phyloP scores from a whole-genome alignment of 2,329 filamentous ascomycete genomes.

The Colletotrichum tofieldiae region DNA sequence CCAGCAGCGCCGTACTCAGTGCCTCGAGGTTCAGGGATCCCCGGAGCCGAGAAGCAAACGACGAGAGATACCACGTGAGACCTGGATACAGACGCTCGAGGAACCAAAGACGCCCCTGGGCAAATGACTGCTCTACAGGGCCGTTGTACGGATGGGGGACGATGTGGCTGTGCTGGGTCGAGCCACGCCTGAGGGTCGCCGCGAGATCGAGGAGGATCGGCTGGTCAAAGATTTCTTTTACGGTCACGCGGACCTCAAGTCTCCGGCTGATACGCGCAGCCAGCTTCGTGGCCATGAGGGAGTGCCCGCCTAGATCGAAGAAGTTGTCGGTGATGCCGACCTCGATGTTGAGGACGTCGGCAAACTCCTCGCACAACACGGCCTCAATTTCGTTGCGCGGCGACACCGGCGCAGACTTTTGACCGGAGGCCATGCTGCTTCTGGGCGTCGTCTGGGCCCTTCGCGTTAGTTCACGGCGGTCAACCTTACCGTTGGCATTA shows the following conservation, averaged over 20 bases:
- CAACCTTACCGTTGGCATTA: slow-evolving; percentile 43
- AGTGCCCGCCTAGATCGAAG: slow-evolving; percentile 41
- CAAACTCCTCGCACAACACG: slow-evolving; percentile 33
- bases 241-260: slow-evolving; percentile 21
- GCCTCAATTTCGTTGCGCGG: slow-evolving; percentile 28
- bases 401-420: slow-evolving; percentile 6
- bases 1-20: slow-evolving; percentile 28
- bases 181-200: slow-evolving; percentile 7
- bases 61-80: slow-evolving; percentile 44
- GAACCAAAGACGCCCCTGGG: slow-evolving; percentile 47
- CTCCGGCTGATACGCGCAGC: slow-evolving; percentile 31
- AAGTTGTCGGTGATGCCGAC: slow-evolving; percentile 32
- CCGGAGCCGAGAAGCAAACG: slow-evolving; percentile 37
- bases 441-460: background rate
- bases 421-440: background rate
- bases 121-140: slow-evolving; percentile 46
- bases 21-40: slow-evolving; percentile 42
- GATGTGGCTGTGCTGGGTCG: slow-evolving; percentile 8
- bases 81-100: slow-evolving; percentile 45
- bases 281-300: slow-evolving; percentile 35
- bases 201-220: slow-evolving; percentile 20
- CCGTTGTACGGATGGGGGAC: slow-evolving; percentile 18
- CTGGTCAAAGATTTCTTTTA: slow-evolving; percentile 35
- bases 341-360: slow-evolving; percentile 12
- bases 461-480: slow-evolving; percentile 37